Evolutionary conservation across 495 filamentous ascomycete genomes (phyloP), one percentile per base, ranked within the genome.

Genomic region (Thermothielavioides terrestris): DNA sequence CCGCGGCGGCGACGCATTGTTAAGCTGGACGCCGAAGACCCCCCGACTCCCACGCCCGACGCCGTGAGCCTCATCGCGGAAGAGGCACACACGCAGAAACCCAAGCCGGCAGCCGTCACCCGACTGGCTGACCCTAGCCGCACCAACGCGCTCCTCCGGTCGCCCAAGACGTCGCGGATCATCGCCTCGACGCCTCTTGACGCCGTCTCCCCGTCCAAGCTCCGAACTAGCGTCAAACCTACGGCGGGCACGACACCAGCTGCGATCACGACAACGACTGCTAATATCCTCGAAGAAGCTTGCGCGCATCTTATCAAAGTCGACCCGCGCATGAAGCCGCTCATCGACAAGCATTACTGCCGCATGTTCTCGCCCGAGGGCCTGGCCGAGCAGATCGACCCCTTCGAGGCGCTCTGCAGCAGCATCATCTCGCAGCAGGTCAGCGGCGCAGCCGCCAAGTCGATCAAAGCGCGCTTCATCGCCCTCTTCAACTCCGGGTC

Each of bases 371-470:
- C 85, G 6, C 78, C 88, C 2, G 82, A 85, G 43, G 90, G 89
- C 0, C 68, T 98, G 15, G 79, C 82, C 15, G 90, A 96, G 68
- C 69, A 80, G 54, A 77, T 95, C 53, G 86, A 97, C 64, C 91
- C 92, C 3, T 98, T 96, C 62, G 81, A 80, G 44, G 83, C 81
- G 46, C 76, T 98, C 34, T 76, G 77, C 21, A 86, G 80, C 63
- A 84, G 88, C 39, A 96, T 98, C 56, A 95, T 97, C 50, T 87
- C 87, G 37, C 92, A 98, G 65, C 92, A 98, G 65, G 91, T 98
- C 11, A 92, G 88, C 15, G 88, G 91, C 15, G 87, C 88, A 4
- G 92, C 92, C 3, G 94, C 92, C 21, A 83, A 77, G 50, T 82
- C 85, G 4, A 96, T 98, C 61, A 87, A 88, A 54, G 78, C 77